Evolutionary conservation across 2,329 filamentous ascomycete species (phyloP).

Genomic region (Colletotrichum sidae): DNA sequence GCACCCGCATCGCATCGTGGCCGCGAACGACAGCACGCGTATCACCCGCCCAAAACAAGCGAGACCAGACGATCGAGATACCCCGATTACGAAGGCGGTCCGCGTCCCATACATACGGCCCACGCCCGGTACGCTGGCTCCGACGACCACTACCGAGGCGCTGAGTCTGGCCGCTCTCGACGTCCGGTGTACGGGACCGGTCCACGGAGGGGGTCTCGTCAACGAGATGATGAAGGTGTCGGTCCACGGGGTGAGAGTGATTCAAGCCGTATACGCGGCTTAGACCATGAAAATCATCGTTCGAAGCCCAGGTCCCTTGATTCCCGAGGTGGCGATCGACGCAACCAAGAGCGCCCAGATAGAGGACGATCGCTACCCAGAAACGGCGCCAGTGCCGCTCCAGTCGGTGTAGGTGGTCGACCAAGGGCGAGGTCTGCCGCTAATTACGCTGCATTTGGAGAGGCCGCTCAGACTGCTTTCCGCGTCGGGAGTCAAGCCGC

Average conservation of each 20-base stretch:
- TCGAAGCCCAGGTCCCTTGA: background rate
- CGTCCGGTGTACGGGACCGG: too few relatives aligned
- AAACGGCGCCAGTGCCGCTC: background rate
- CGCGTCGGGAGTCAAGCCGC: constrained; percentile 61
- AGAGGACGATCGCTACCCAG: constrained; percentile 33
- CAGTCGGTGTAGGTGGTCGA: constrained; percentile 8
- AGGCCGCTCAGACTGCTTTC: constrained; percentile 59
- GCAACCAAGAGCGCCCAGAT: constrained; percentile 15
- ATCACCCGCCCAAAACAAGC: constrained; percentile 34
- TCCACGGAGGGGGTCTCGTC: too few relatives aligned
- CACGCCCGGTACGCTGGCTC: constrained; percentile 22
- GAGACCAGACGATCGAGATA: constrained; percentile 35
- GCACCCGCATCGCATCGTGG: constrained; percentile 21
- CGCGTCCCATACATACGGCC: background rate
- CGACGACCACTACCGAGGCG: constrained; percentile 10
- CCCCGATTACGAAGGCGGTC: constrained; percentile 23
- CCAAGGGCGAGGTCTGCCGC: constrained; percentile 40
- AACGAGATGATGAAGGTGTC: too few relatives aligned
- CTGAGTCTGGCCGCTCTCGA: too few relatives aligned
- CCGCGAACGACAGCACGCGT: constrained; percentile 29
- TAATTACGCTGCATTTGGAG: constrained; percentile 34
- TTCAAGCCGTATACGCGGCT: too few relatives aligned
- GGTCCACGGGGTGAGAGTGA: too few relatives aligned
- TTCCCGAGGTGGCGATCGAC: background rate
- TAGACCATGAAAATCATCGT: too few relatives aligned